Conservation (phyloP, 2,329 filamentous ascomycete species). For the Alternaria hordeiaustralica region DNA sequence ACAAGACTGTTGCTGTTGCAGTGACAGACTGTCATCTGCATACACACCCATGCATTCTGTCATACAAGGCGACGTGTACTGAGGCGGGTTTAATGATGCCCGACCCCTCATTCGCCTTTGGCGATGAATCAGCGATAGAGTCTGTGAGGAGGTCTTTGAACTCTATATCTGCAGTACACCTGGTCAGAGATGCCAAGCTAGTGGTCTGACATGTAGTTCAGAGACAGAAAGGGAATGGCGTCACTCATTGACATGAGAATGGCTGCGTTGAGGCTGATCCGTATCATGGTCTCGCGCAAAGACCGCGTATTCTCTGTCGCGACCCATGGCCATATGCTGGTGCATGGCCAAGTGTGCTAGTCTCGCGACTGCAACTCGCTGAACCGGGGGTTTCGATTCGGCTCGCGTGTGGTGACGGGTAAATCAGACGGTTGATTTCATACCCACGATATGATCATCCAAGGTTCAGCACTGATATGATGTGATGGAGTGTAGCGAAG, state of each 20-base stretch:
- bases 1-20: neutral
- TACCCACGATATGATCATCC: neutral
- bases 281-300: neutral
- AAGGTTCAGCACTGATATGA: neutral
- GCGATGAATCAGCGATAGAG: neutral
- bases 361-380: neutral
- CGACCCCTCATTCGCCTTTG: neutral
- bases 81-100: neutral
- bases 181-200: neutral
- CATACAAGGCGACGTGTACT: neutral
- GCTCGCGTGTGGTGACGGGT: slow-evolving; percentile 4
- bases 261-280: neutral
- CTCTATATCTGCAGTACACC: neutral
- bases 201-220: neutral
- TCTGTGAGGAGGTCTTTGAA: neutral
- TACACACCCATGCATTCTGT: neutral
- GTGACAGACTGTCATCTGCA: neutral
- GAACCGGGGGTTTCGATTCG: neutral
- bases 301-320: neutral
- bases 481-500: slow-evolving; percentile 3
- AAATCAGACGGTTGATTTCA: slow-evolving; percentile 8
- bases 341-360: slow-evolving; percentile 1
- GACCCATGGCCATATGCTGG: slow-evolving; percentile 1
- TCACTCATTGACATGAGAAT: neutral
- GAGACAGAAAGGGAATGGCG: neutral